These are phyloP conservation scores for Lotus japonicus DNA, from an alignment of 306 rosid genomes.

Conservation along the genomic window DNA sequence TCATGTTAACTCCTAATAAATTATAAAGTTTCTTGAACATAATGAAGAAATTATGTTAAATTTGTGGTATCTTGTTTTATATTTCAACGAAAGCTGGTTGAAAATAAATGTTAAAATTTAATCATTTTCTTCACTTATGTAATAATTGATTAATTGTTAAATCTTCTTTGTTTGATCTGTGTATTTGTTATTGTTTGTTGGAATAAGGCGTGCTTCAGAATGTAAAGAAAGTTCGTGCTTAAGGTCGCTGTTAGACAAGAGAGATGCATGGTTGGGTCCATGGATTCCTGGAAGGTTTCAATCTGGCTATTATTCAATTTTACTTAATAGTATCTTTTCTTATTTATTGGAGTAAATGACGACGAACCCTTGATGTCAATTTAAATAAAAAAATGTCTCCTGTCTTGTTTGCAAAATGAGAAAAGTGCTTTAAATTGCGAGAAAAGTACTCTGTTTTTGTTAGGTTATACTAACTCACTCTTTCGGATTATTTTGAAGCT, in stretches of 20 bases:
- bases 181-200: constrained; percentile 27
- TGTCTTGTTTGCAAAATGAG: constrained; percentile 13
- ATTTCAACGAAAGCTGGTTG: neutral
- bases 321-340: neutral
- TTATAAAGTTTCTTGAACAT: neutral
- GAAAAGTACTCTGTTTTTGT: neutral
- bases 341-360: constrained; percentile 5
- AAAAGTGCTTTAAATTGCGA: neutral
- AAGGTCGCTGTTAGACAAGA: constrained; percentile 84
- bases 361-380: neutral
- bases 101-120: neutral
- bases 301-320: constrained; percentile 17
- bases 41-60: neutral
- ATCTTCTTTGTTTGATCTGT: constrained; percentile 27
- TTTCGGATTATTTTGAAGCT: constrained; percentile 7
- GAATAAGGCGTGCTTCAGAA: constrained; percentile 69
- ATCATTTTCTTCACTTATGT: constrained; percentile 6
- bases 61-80: constrained; percentile 2
- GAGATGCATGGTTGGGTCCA: constrained; percentile 99
- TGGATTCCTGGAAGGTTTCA: constrained; percentile 98
- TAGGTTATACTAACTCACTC: neutral
- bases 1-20: neutral
- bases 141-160: constrained; percentile 2
- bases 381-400: constrained; percentile 10
- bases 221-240: constrained; percentile 92